A percentile compares a stretch with the other conserved stretches of the same genome.
Conservation (phyloP, 352 stramenopile species). For the Plasmopara muralis region DNA sequence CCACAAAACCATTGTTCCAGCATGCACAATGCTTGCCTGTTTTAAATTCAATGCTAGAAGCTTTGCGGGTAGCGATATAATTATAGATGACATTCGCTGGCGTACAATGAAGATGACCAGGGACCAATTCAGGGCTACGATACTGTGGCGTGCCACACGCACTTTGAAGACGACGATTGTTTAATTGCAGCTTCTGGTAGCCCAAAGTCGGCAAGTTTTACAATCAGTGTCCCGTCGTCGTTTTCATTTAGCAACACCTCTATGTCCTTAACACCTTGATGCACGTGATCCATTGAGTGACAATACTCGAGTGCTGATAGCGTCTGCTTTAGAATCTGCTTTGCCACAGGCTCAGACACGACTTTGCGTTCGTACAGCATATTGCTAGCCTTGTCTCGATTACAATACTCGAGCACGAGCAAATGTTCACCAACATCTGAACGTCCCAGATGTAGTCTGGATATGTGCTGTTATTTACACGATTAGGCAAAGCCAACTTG, state of each 20-base stretch:
- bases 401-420: conserved; percentile 84
- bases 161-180: conserved; percentile 80
- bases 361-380: conserved; percentile 53
- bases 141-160: conserved; percentile 95
- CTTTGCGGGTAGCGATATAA: too few relatives aligned
- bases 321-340: conserved; percentile 69
- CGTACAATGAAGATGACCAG: conserved; percentile 84
- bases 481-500: too few relatives aligned
- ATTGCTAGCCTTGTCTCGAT: conserved; percentile 72
- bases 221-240: conserved; percentile 63
- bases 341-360: conserved; percentile 61
- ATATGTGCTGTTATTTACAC: too few relatives aligned
- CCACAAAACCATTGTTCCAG: too few relatives aligned
- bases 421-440: conserved; percentile 46
- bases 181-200: conserved; percentile 82
- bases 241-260: conserved; percentile 79
- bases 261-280: conserved; percentile 79
- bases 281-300: conserved; percentile 86
- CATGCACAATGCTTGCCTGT: too few relatives aligned
- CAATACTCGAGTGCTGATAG: conserved; percentile 79
- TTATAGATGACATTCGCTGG: conserved; percentile 76
- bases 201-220: conserved; percentile 91
- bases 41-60: too few relatives aligned
- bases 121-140: conserved; percentile 94
- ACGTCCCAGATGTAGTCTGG: too few relatives aligned